Percentiles rank a stretch among this genome's conserved stretches.
These are phyloP conservation scores for Suhomyces atakaporum DNA, from an alignment of 1,139 yeast species.

Conservation along the genomic window DNA sequence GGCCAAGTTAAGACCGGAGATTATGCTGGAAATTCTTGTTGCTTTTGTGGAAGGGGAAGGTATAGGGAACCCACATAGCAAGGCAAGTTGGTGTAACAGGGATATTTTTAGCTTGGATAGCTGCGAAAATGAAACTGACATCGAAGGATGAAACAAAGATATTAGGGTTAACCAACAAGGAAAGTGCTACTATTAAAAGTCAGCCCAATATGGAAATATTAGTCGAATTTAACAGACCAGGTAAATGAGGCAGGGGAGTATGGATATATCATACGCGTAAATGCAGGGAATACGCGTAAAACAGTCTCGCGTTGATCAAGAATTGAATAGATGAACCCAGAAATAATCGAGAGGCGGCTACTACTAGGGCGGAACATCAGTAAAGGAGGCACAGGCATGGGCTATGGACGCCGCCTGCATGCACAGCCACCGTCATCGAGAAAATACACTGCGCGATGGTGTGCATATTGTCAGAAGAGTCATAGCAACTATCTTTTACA, in stretches of 20 bases:
- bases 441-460: constrained; percentile 8
- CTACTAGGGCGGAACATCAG: not conserved
- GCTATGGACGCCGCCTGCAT: constrained; percentile 4
- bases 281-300: constrained; percentile 5
- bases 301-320: constrained; percentile 4
- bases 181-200: no score
- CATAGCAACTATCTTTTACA: constrained; percentile 4
- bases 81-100: constrained; percentile 34
- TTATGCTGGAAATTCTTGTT: constrained; percentile 27
- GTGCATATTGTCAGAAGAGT: constrained; percentile 7
- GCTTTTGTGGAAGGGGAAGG: constrained; percentile 29
- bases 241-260: not conserved
- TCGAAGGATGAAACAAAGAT: no score
- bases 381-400: constrained; percentile 11
- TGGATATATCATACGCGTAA: not conserved
- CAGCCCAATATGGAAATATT: constrained; percentile 2
- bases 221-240: no score
- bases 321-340: constrained; percentile 2
- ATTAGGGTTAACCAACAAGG: no score
- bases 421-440: constrained; percentile 14
- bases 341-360: constrained; percentile 2
- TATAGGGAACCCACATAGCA: constrained; percentile 36
- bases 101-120: constrained; percentile 17
- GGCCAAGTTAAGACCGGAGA: constrained; percentile 23
- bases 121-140: constrained; percentile 3